Conservation (phyloP, 805 yeast genomes). For the Yamadazyma tumulicola region DNA sequence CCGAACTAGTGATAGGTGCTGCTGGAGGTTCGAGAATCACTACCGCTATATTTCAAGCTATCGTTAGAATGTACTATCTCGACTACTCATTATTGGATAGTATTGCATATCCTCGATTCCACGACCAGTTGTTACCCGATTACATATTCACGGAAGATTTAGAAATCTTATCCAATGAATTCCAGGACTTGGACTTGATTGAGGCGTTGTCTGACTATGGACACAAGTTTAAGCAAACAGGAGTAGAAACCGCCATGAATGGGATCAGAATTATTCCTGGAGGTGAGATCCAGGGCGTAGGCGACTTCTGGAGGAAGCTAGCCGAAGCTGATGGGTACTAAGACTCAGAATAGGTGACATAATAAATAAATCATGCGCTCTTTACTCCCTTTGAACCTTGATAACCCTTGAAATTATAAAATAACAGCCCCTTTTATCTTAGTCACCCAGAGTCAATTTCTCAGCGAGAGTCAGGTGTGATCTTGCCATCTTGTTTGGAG, state of each 20-base stretch:
- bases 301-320: constrained; percentile 87
- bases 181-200: constrained; percentile 32
- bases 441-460: too few relatives aligned
- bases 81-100: constrained; percentile 59
- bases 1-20: constrained; percentile 78
- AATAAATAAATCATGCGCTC: too few relatives aligned
- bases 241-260: constrained; percentile 41
- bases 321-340: constrained; percentile 70
- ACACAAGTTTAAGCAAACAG: constrained; percentile 31
- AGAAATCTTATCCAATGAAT: constrained; percentile 4
- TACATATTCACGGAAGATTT: constrained; percentile 6
- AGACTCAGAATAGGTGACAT: too few relatives aligned
- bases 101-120: constrained; percentile 76
- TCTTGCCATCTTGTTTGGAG: too few relatives aligned
- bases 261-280: constrained; percentile 50
- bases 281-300: constrained; percentile 58
- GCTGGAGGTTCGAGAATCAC: constrained; percentile 92
- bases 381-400: too few relatives aligned
- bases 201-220: constrained; percentile 40
- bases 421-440: too few relatives aligned
- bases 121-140: constrained; percentile 68
- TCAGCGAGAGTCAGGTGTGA: too few relatives aligned
- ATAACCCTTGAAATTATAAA: too few relatives aligned
- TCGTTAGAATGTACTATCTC: constrained; percentile 62
- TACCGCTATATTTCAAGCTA: constrained; percentile 78